Base-by-base conservation (phyloP, 306 rosid species). In the Castanospermum australe region DNA sequence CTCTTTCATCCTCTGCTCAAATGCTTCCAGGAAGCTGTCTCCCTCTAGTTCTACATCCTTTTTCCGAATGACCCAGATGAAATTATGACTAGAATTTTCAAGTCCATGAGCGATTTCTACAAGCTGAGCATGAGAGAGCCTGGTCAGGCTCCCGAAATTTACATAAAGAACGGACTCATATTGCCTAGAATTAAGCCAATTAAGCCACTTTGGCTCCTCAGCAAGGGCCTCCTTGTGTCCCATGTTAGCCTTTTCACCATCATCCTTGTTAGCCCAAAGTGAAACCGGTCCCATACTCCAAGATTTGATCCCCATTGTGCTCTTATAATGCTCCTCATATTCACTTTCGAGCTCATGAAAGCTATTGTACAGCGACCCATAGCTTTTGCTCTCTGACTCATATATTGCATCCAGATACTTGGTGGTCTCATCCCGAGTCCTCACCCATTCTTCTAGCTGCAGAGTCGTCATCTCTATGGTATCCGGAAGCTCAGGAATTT, bases 251-350 rank as follows among this genome's bases (percentile, higher is more conserved):
- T 67, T 81, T 28, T 36, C 33, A 17, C 60, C 73, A 67, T 47
- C 81, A 38, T 25, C 30, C 41, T 61, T 60, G n/a, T 70, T 62
- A 51, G 20, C 72, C 82, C 79, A 76, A 1, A 68, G 33, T 4
- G 85, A 70, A 70, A 76, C 79, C 18, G 85, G 85, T 62, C 82
- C 85, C 10, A 82, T 5, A 15, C 47, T 60, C 85, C 85, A 82
- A 25, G 67, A 68, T 51, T 82, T 82, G 47, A 67, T 59, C 73
- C 85, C 78, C 5, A 51, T 13, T 4, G 73, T 51, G 24, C 9
- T 61, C 36, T 68, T 21, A 6, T 60, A 51, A 76, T 60, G 73
- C 14, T 61, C 17, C 54, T 76, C 62, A 69, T 82, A 76, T 15
- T 76, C 82, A 69, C 78, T 35, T 70, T 82, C 85, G 61, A 76